Conservation (phyloP, 371 early-diverging fungal species). For the Conidiobolus incongruus region DNA sequence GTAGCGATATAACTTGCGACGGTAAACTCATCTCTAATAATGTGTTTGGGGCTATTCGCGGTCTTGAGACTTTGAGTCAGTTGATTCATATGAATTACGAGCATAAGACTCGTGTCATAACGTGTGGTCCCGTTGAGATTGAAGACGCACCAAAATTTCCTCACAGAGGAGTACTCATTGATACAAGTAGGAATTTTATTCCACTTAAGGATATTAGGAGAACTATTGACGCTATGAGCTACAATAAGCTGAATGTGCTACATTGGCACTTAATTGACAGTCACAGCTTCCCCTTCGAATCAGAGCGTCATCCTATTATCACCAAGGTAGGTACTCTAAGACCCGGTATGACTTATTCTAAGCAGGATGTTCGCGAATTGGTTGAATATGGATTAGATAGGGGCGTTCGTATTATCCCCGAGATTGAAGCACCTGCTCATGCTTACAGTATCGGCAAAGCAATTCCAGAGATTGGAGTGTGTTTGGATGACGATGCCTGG, state of each 20-base stretch:
- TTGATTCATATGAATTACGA: slow-evolving; percentile 22
- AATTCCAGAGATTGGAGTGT: slow-evolving; percentile 16
- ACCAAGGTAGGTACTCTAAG: slow-evolving; percentile 14
- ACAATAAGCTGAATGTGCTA: slow-evolving; percentile 61
- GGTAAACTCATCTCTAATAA: slow-evolving; percentile 35
- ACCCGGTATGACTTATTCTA: slow-evolving; percentile 24
- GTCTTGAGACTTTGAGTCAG: slow-evolving; percentile 49
- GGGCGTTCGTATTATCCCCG: slow-evolving; percentile 51
- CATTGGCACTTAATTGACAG: slow-evolving; percentile 67
- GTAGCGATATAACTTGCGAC: slow-evolving; percentile 9
- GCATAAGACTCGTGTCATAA: too few species aligned
- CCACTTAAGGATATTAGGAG: slow-evolving; percentile 27
- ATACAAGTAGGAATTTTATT: slow-evolving; percentile 55
- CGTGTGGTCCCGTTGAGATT: slow-evolving; percentile 37
- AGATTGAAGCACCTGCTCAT: slow-evolving; percentile 63
- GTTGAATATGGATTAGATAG: slow-evolving; percentile 34
- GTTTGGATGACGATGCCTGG: slow-evolving; percentile 15
- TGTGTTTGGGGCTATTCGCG: slow-evolving; percentile 40
- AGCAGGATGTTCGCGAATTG: slow-evolving; percentile 26
- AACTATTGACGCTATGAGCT: slow-evolving; percentile 40
- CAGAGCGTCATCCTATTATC: slow-evolving; percentile 28
- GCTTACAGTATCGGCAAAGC: slow-evolving; percentile 14
- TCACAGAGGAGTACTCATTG: slow-evolving; percentile 50
- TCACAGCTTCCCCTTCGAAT: slow-evolving; percentile 49
- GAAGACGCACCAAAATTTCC: slow-evolving; percentile 31